Base-by-base conservation (phyloP, 768 basidiomycete species). In the Lyophyllum semitale region DNA sequence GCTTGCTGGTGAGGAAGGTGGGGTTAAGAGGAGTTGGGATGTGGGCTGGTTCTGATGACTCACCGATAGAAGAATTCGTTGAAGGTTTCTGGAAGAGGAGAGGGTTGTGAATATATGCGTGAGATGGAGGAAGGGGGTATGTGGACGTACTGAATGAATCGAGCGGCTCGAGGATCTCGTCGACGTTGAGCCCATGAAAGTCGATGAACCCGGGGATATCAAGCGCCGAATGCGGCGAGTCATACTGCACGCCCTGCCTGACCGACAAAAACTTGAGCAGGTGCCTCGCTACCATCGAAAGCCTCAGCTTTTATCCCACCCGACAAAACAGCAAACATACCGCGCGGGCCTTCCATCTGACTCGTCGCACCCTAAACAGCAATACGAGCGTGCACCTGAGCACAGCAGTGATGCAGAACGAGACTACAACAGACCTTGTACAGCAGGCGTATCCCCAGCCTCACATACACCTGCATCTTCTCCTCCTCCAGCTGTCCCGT, bases 401-500 rank as follows among this genome's bases (percentile, higher is more conserved):
- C 35, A 33, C n/a, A 20, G 7, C 38, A 23, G 23, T n/a, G n/a
- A n/a, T n/a, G n/a, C n/a, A n/a, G n/a, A n/a, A n/a, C n/a, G n/a
- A n/a, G n/a, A n/a, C n/a, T n/a, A n/a, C n/a, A n/a, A 13, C 67
- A 9, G 58, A 80, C 85, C 81, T 91, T 92, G 79, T 98, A 99
- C 56, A 98, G 68, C 54, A 99, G 66, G 23, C 96, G 79, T 64
- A 99, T 99, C 3, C 96, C 96, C 13, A 99, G 73, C 35, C 95
- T 77, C 0, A 98, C 93, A 66, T 97, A 98, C 1, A 82, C 80
- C 64, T 95, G 89, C 94, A 98, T 99, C 78, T 98, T 98, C 75
- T 98, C 96, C 73, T 99, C 96, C 66, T 94, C 89, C 54, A 98
- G 68, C 68, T 93, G 91, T 0, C 96, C 96, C 0, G 93, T 95